Conservation (phyloP, 768 basidiomycete species). For the Lactarius trivialis region DNA sequence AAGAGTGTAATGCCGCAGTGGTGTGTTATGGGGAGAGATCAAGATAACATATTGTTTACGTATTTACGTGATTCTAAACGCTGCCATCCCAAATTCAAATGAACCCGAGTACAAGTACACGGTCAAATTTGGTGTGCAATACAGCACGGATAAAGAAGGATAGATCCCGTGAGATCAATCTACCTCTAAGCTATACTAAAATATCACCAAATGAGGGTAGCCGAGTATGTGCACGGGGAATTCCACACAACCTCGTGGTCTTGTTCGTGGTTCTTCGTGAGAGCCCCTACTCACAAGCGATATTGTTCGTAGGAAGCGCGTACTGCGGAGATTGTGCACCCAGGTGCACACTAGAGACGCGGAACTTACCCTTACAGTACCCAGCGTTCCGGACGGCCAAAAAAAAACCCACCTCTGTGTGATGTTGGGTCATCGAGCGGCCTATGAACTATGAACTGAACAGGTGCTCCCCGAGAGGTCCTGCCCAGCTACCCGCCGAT, state of each 20-base stretch:
- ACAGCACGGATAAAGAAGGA: neutral
- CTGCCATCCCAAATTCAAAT: neutral
- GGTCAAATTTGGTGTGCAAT: slow-evolving; percentile 15
- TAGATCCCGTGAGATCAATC: neutral
- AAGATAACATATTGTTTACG: neutral
- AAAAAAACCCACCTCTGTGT: slow-evolving; percentile 53
- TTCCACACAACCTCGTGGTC: slow-evolving; percentile 51
- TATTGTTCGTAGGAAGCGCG: slow-evolving; percentile 62
- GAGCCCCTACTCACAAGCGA: slow-evolving; percentile 41
- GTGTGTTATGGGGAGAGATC: neutral
- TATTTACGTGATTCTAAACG: neutral
- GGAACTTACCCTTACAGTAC: slow-evolving; percentile 36
- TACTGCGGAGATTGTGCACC: slow-evolving; percentile 42
- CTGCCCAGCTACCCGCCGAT: slow-evolving; percentile 38
- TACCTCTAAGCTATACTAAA: neutral
- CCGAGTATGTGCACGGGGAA: slow-evolving; percentile 58
- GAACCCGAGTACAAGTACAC: neutral
- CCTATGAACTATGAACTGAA: slow-evolving; percentile 30
- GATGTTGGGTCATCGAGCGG: slow-evolving; percentile 58
- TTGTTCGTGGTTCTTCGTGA: slow-evolving; percentile 49
- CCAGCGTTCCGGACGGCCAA: slow-evolving; percentile 48
- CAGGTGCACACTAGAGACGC: slow-evolving; percentile 51
- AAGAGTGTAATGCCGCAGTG: neutral
- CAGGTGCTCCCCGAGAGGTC: neutral
- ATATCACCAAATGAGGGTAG: slow-evolving; percentile 40